Evolutionary conservation across 139 green algal genomes (phyloP), one percentile per base, ranked within the genome.

Genomic region (Closterium sp.): DNA sequence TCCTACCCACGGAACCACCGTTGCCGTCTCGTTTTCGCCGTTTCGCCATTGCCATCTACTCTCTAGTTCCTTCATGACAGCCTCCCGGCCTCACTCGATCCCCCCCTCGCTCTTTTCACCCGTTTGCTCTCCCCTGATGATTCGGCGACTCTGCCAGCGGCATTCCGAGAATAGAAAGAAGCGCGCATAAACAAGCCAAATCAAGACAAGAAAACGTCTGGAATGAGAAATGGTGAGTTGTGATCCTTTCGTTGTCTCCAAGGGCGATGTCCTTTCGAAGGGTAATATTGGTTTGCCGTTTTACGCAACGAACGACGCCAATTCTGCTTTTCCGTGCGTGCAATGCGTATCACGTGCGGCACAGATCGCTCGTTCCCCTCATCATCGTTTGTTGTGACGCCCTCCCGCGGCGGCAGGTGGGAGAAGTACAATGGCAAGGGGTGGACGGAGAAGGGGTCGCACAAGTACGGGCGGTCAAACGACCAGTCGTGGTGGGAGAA

Each of bases 401-500:
- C 32, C 32, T 3, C 32, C 32, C 3, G 32, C n/a, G 32, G 32
- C 3, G 32, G 84, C 91, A 93, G 91, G 91, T 94, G 91, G 91
- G 91, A 94, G 87, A 91, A 91, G 91, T 94, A 94, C 87, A 94
- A 91, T 3, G 91, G 38, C 10, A 91, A 91, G 38, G 88, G 88
- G 45, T 91, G 91, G 87, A 91, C 88, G 21, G 91, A 94, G 88
- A 94, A 94, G 19, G 91, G 91, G 21, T 88, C 91, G 7, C 87
- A 94, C 91, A 94, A 94, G 87, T 94, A 91, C 27, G 91, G 91
- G 30, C 34, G 50, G 9, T 19, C 91, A 1, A 62, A 90, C n/a
- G 91, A 91, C n/a, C 91, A 94, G 38, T 89, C 91, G 19, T 94
- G 91, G n/a, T n/a, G n/a, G n/a, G n/a, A n/a, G n/a, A n/a, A n/a